phyloP scores from a whole-genome alignment of 2,329 filamentous ascomycete species.

The Teratosphaeria epicoccoides region DNA sequence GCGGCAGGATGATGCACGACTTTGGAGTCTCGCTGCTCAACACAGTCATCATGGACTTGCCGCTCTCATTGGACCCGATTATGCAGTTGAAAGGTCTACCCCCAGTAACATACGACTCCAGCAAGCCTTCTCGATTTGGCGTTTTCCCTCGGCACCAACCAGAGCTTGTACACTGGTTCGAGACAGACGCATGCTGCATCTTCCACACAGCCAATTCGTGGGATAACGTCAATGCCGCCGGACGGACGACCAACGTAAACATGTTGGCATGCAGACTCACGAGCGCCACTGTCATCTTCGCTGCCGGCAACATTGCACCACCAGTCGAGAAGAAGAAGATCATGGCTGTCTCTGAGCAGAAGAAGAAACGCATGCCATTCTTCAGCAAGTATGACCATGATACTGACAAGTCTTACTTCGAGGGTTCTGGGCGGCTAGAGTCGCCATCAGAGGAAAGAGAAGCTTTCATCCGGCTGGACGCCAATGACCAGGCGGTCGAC shows the following conservation, averaged over 20 bases:
- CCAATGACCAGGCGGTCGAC: background rate
- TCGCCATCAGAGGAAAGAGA: slow-evolving; percentile 21
- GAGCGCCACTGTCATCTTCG: slow-evolving; percentile 54
- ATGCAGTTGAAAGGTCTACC: slow-evolving; percentile 48
- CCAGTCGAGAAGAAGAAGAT: slow-evolving; percentile 27
- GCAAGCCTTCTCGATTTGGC: slow-evolving; percentile 51
- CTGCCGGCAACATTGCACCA: slow-evolving; percentile 50
- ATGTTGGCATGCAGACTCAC: slow-evolving; percentile 58
- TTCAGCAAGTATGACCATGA: slow-evolving; percentile 36
- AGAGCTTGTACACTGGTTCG: slow-evolving; percentile 52
- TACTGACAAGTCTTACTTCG: slow-evolving; percentile 14
- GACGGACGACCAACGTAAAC: slow-evolving; percentile 41
- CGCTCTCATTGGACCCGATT: slow-evolving; percentile 53
- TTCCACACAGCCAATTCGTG: slow-evolving; percentile 64
- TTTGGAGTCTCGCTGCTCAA: slow-evolving; percentile 55
- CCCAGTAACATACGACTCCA: slow-evolving; percentile 50
- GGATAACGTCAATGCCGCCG: slow-evolving; percentile 39
- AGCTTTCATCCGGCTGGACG: slow-evolving; percentile 14
- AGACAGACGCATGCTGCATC: slow-evolving; percentile 57
- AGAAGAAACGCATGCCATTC: slow-evolving; percentile 33
- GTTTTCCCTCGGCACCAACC: slow-evolving; percentile 55
- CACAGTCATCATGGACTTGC: slow-evolving; percentile 60
- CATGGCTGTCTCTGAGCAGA: slow-evolving; percentile 23
- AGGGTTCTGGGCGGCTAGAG: slow-evolving; percentile 15
- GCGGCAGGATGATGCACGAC: slow-evolving; percentile 66